Evolutionary conservation across 2,329 filamentous ascomycete species (phyloP), one percentile per base, ranked within the genome.

Genomic region (Trichoderma sp.): DNA sequence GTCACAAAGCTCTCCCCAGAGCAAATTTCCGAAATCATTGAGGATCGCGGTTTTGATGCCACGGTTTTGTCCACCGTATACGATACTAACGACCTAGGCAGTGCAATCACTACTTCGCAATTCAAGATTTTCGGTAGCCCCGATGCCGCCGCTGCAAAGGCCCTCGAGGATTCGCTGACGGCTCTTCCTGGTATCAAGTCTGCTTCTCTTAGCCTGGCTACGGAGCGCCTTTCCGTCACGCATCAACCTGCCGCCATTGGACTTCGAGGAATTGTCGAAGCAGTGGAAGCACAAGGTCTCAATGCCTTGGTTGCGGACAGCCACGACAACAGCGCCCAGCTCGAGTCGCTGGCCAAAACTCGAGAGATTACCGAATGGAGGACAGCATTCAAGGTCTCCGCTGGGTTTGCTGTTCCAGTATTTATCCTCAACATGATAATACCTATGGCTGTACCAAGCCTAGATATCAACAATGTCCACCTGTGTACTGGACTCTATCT

Each of bases 351-450:
- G 3, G 94, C 97, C 9, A 99, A 99, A 85, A 98, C 97, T 0
- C 94, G 94, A 79, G 97, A 99, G 84, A 98, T 99, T 77, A 94
- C 93, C 78, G 95, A 98, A 84, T 99, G 97, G 97, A 91, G 91
- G 77, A 90, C 88, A 35, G 94, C 95, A 0, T 97, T 98, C 84
- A 88, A 89, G 77, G 88, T 93, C 8, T 98, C 95, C 0, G 81
- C 94, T 3, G 88, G 89, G 4, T 98, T 98, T 82, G 95, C 95
- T 3, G 85, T 98, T 8, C 97, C 97, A 0, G 96, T 99, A 41
- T 95, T 98, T 81, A 82, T 98, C 69, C 93, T 97, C 79, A 94
- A 93, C 89, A 99, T 99, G 97, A 84, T 98, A 50, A 87, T 98
- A 74, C 97, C 97, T 41, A 98, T 98, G 96, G 90, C 90, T 78